Evolutionary conservation across 225 moss, liverwort and hornwort genomes (phyloP), one percentile per base, ranked within the genome.

Genomic region (Polytrichum commune): DNA sequence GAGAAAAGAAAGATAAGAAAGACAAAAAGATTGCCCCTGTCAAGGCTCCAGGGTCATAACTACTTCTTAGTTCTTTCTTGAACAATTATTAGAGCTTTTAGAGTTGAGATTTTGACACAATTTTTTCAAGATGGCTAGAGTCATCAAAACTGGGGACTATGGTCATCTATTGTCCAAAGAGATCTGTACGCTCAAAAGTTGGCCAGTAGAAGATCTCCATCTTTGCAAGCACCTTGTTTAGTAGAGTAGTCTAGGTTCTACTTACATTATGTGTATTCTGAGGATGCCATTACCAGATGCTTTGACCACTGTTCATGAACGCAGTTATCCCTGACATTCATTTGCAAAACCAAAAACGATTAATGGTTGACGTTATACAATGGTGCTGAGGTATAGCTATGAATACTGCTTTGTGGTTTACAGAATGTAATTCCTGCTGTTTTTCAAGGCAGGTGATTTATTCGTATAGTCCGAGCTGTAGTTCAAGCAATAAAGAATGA

Each of bases 1-100:
- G 86, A 71, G 93, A 93, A 61, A 93, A 91, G 73, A 95, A 86
- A 72, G 92, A 92, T 55, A 92, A 86, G 69, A 85, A 78, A 57
- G 85, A 90, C 61, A 93, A 90, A 75, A 78, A 68, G 53, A 67
- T 67, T 22, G 66, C 84, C 60, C 77, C 78, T 4, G 29, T 80
- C 5, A 92, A 86, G 79, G 77, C 77, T 78, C 54, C 82, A 58
- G 86, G 67, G 26, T 74, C 81, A 46, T 85, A 71, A 79, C 32
- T 57, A 61, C 22, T 30, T 71, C 18, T 18, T 23, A 63, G 7
- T 63, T 23, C 27, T 27, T 2, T 24, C 28, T 63, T 23, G 23
- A 23, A 27, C 16, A 27, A 23, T 63, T 58, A 8, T 22, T 28
- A 63, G 62, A 27, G 46, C 46, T 46, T 38, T 46, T 46, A 46